These are phyloP conservation scores for Fusarium pseudoanthophilum DNA, from an alignment of 2,329 filamentous ascomycete genomes.

Conservation along the genomic window DNA sequence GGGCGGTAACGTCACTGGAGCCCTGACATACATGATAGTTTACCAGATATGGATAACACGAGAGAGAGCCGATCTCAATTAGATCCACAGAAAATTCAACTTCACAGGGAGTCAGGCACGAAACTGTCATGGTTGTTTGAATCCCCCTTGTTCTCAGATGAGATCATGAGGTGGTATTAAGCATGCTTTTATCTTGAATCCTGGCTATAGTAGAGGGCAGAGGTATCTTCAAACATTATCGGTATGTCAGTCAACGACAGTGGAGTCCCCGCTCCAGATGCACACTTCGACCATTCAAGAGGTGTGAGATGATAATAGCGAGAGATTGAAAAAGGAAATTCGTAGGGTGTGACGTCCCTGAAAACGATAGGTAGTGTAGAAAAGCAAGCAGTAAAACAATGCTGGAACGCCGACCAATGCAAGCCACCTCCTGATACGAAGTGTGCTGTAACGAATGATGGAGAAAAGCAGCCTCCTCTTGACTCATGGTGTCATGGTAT, in stretches of 20 bases:
- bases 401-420: slow-evolving; percentile 46
- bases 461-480: slow-evolving; percentile 25
- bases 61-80: slow-evolving; percentile 36
- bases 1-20: slow-evolving; percentile 36
- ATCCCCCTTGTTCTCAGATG: slow-evolving; percentile 17
- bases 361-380: slow-evolving; percentile 39
- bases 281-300: slow-evolving; percentile 30
- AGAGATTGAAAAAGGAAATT: slow-evolving; percentile 35
- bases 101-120: slow-evolving; percentile 2
- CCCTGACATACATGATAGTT: slow-evolving; percentile 9
- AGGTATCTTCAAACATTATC: slow-evolving; percentile 43
- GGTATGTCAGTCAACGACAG: slow-evolving; percentile 37
- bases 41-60: slow-evolving; percentile 16
- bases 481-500: slow-evolving; percentile 29
- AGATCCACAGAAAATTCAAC: slow-evolving; percentile 12
- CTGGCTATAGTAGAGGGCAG: slow-evolving; percentile 29
- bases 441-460: slow-evolving; percentile 37
- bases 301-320: slow-evolving; percentile 37
- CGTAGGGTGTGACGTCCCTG: slow-evolving; percentile 42
- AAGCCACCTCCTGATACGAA: slow-evolving; percentile 28
- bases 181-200: slow-evolving; percentile 43
- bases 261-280: slow-evolving; percentile 36
- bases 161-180: slow-evolving; percentile 35
- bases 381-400: slow-evolving; percentile 39
- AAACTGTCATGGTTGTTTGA: slow-evolving; percentile 12